Evolutionary conservation across 148 eudicot genomes (phyloP).

Genomic region (Silene uniflora): DNA sequence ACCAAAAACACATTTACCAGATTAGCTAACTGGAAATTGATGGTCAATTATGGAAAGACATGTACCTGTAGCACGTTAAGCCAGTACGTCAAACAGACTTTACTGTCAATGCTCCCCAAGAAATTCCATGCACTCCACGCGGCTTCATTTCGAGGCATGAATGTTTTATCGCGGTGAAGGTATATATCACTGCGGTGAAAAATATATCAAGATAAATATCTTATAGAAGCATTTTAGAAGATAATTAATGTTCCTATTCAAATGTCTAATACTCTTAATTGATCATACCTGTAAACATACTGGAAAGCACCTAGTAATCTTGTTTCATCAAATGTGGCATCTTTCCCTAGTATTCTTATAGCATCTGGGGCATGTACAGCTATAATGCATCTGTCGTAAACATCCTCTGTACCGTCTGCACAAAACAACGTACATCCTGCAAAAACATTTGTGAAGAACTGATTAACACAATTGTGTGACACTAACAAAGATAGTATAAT

Average conservation of each 20-base stretch:
- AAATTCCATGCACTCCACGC: conserved; percentile 99
- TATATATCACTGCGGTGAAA: conserved; percentile 73
- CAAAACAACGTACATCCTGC: conserved; percentile 64
- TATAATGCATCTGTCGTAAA: conserved; percentile 65
- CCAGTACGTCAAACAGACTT: conserved; percentile 91
- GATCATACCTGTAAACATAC: conserved; percentile 80
- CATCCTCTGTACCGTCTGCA: conserved; percentile 57
- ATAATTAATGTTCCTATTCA: neutral
- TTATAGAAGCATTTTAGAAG: neutral
- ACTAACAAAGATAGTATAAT: too few relatives aligned
- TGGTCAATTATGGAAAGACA: neutral
- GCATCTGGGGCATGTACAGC: conserved; percentile 91
- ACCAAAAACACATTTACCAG: too few relatives aligned
- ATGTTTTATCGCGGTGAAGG: conserved; percentile 74
- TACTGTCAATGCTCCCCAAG: conserved; percentile 55
- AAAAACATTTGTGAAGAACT: neutral
- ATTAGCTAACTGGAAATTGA: too few relatives aligned
- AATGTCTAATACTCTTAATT: too few relatives aligned
- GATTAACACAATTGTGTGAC: neutral
- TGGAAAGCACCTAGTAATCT: conserved; percentile 91
- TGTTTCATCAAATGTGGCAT: conserved; percentile 72
- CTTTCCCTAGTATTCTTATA: conserved; percentile 58
- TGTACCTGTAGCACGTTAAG: conserved; percentile 91
- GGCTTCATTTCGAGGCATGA: conserved; percentile 82
- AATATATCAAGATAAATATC: conserved; percentile 3